A percentile compares a stretch with the other conserved stretches of the same genome.
Evolutionary conservation across 805 yeast genomes (phyloP).

Genomic region (Cyberlindnera lachancei): DNA sequence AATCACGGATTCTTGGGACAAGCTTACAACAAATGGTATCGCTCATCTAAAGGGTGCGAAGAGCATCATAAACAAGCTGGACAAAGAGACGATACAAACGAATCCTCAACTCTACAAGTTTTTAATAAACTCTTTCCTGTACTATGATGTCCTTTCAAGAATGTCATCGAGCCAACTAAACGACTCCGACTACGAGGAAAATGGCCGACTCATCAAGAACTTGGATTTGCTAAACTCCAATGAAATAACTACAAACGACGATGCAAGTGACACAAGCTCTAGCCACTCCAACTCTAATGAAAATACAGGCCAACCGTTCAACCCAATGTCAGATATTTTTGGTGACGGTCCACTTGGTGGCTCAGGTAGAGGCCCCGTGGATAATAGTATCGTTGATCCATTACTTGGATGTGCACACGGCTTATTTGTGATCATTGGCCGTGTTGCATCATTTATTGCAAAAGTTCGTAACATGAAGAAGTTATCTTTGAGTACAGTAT

Average conservation of each 20-base stretch:
- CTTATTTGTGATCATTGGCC: slow-evolving; percentile 56
- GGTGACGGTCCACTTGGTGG: slow-evolving; percentile 6
- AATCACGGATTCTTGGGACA: slow-evolving; percentile 63
- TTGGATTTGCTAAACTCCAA: slow-evolving; percentile 5
- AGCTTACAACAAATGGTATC: slow-evolving; percentile 58
- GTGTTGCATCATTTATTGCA: slow-evolving; percentile 49
- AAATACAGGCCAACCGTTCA: no score
- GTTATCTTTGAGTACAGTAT: slow-evolving; percentile 40
- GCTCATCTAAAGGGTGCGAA: slow-evolving; percentile 64
- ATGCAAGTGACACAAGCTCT: background rate
- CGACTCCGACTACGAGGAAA: slow-evolving; percentile 24
- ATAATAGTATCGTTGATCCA: slow-evolving; percentile 41
- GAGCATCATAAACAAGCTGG: slow-evolving; percentile 44
- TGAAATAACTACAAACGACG: slow-evolving; percentile 1
- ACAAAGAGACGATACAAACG: slow-evolving; percentile 5
- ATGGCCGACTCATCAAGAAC: slow-evolving; percentile 8
- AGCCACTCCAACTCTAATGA: no score
- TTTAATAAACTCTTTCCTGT: slow-evolving; percentile 46
- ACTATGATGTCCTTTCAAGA: slow-evolving; percentile 59
- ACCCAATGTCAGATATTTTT: slow-evolving; percentile 1
- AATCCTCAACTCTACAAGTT: slow-evolving; percentile 16
- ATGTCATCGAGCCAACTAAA: slow-evolving; percentile 46
- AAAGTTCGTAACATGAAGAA: slow-evolving; percentile 35
- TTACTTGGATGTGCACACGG: slow-evolving; percentile 61
- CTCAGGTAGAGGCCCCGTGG: background rate